Evolutionary conservation across 2,329 filamentous ascomycete species (phyloP).

Genomic region (Sporothrix protearum): DNA sequence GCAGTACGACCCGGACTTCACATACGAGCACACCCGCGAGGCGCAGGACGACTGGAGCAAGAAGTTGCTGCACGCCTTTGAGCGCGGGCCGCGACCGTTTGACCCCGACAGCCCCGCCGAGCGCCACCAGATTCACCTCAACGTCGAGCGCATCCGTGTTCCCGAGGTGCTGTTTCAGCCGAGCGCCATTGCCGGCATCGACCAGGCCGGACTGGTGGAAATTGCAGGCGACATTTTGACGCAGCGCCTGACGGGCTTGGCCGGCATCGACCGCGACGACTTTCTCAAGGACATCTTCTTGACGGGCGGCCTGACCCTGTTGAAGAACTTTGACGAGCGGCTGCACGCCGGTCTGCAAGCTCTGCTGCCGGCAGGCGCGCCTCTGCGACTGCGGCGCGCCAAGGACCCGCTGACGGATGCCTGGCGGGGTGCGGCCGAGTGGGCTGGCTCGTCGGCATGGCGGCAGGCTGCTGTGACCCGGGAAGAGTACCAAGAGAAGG

Average conservation of each 20-base stretch:
- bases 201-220: conserved; percentile 90
- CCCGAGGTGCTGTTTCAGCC: conserved; percentile 93
- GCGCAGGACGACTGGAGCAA: conserved; percentile 96
- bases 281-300: conserved; percentile 86
- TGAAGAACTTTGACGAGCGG: conserved; percentile 80
- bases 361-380: conserved; percentile 65
- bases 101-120: conserved; percentile 75
- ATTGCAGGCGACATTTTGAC: conserved; percentile 86
- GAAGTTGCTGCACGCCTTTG: conserved; percentile 82
- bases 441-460: conserved; percentile 64
- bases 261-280: conserved; percentile 54
- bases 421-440: conserved; percentile 87
- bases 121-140: conserved; percentile 85
- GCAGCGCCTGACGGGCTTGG: conserved; percentile 64
- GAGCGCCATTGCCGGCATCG: conserved; percentile 75
- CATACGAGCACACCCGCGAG: conserved; percentile 85
- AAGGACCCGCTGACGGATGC: conserved; percentile 77
- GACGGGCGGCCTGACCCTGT: conserved; percentile 88
- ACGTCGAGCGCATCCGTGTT: conserved; percentile 91
- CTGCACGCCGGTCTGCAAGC: conserved; percentile 68
- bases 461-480: conserved; percentile 65
- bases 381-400: conserved; percentile 69
- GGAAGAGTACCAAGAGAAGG: conserved; percentile 88
- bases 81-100: conserved; percentile 82
- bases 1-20: conserved; percentile 81